Evolutionary conservation across 2,329 filamentous ascomycete genomes (phyloP), one percentile per base, ranked within the genome.

Genomic region (Diplodia sapinea): DNA sequence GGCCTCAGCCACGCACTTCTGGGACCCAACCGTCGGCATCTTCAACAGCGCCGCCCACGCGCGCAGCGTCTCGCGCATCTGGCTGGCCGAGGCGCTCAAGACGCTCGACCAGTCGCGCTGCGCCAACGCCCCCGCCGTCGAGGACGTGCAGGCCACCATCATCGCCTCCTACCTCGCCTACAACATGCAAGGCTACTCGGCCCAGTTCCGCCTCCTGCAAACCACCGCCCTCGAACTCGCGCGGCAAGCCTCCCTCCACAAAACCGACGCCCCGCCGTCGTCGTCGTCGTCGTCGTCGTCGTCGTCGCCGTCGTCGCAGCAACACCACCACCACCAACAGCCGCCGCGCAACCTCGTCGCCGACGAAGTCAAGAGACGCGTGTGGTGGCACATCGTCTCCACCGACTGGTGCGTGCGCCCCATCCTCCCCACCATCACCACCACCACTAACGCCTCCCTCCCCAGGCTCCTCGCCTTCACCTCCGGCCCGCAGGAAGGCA

Each of bases 321-420:
- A 17, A 64, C 56, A 15, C 69, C 66, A 23, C 61, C 56, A 26
- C 23, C 23, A 26, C 23, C 23, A 26, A 26, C 13, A 40, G 66
- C 31, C 5, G 6, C 6, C 61, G 72, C 17, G 69, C 17, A 23
- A 75, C 38, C 71, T 74, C 8, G 9, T 55, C 7, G 70, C 71
- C n/a, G 70, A 75, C 8, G 80, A 81, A 57, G 74, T 78, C 2
- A 74, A 75, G 31, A 69, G 80, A 38, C 75, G 79, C n/a, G 70
- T 80, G 2, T 81, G 79, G 79, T 81, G 79, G 79, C 79, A 81
- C 71, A 68, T 81, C 8, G 74, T 72, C 26, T 71, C 74, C 11
- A 75, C 74, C 47, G 79, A 81, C 64, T 81, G 78, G 69, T 55
- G n/a, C n/a, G n/a, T n/a, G n/a, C n/a, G n/a, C n/a, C 13, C 23